phyloP scores from a whole-genome alignment of 768 basidiomycete genomes.

The Daedalea quercina region DNA sequence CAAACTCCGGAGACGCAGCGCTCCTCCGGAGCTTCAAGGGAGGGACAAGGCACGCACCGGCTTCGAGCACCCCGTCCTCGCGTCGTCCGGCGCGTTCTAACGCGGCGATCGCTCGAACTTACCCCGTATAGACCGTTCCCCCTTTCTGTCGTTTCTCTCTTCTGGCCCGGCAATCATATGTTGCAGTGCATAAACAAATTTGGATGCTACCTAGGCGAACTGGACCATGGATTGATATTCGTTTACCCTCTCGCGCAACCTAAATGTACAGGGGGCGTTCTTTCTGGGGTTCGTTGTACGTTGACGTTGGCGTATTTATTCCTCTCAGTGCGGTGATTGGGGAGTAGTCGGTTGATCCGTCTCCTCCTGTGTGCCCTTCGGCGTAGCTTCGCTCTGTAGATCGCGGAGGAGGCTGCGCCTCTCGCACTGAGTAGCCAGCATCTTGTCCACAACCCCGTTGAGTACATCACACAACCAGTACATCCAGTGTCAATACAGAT shows the following conservation, averaged over 20 bases:
- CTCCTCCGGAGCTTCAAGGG: conserved; percentile 53
- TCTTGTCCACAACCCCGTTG: background rate
- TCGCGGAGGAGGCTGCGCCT: conserved; percentile 5
- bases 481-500: conserved; percentile 5
- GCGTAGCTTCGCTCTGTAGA: background rate
- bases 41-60: conserved; percentile 35
- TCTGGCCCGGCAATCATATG: background rate
- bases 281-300: background rate
- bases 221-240: conserved; percentile 3
- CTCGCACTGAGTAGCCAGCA: conserved; percentile 1
- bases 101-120: background rate
- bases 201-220: background rate
- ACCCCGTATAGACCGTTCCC: background rate
- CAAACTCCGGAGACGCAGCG: conserved; percentile 42
- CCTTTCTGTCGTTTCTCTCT: background rate
- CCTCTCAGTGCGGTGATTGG: background rate
- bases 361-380: background rate
- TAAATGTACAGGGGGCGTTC: background rate
- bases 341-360: background rate
- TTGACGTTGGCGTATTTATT: conserved; percentile 1
- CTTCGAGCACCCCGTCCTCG: conserved; percentile 54
- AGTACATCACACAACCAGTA: background rate
- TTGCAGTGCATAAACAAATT: background rate
- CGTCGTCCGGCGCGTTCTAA: conserved; percentile 56
- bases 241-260: background rate